Percentiles rank a stretch among this genome's conserved stretches.
phyloP scores from a whole-genome alignment of 2,329 filamentous ascomycete genomes.

The Aspergillus texensis region DNA sequence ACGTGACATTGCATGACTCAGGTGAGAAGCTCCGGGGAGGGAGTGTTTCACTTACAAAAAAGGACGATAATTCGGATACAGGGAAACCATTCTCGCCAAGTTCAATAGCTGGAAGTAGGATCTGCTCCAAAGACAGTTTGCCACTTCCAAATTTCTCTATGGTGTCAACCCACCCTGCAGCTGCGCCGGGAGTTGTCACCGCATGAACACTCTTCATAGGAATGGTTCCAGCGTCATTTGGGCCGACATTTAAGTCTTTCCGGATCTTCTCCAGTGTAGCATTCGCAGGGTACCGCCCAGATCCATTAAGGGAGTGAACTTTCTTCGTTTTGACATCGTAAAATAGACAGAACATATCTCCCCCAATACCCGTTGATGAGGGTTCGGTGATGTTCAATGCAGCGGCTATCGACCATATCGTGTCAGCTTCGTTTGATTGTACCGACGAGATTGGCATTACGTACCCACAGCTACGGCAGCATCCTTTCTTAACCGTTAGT shows the following conservation, averaged over 20 bases:
- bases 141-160: conserved; percentile 88
- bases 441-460: conserved; percentile 28
- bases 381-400: conserved; percentile 93
- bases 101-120: conserved; percentile 80
- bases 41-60: conserved; percentile 58
- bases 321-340: conserved; percentile 82
- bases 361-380: conserved; percentile 89
- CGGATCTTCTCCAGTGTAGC: conserved; percentile 71
- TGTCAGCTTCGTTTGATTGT: conserved; percentile 12
- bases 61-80: conserved; percentile 76
- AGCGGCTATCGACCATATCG: conserved; percentile 62
- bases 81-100: conserved; percentile 88
- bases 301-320: conserved; percentile 87
- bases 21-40: too few species aligned
- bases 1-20: neutral
- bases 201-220: conserved; percentile 77
- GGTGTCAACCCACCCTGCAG: conserved; percentile 91
- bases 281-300: conserved; percentile 75
- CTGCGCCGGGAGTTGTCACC: conserved; percentile 84
- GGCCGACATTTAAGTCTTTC: conserved; percentile 66
- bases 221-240: conserved; percentile 62
- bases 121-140: conserved; percentile 73
- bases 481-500: conserved; percentile 60
- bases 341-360: conserved; percentile 95
- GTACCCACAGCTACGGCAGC: conserved; percentile 89